Base-by-base conservation (phyloP, 352 stramenopile genomes). In the Phytopythium helicoides region DNA sequence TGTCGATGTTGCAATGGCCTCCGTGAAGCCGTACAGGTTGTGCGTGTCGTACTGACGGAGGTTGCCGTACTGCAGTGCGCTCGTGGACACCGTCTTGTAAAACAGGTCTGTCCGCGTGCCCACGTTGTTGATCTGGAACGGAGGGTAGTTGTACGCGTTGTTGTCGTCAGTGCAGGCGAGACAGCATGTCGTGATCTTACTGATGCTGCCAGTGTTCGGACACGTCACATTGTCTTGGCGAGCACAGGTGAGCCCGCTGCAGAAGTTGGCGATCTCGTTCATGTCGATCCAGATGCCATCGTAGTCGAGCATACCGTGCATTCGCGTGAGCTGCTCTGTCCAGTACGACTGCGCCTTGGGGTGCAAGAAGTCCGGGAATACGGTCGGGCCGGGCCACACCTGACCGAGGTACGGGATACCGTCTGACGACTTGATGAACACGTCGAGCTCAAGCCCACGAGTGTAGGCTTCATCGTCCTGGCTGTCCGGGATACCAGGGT, bases 211-310 rank as follows among this genome's bases (percentile, higher is more conserved):
- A n/a, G n/a, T n/a, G n/a, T n/a, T n/a, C n/a, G n/a, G n/a, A n/a
- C n/a, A n/a, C n/a, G n/a, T n/a, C n/a, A n/a, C n/a, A n/a, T n/a
- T n/a, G n/a, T n/a, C n/a, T n/a, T n/a, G n/a, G n/a, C n/a, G n/a
- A n/a, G n/a, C n/a, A n/a, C 60, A 47, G 58, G 86, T 45, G 68
- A 55, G 64, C 82, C 86, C 5, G 38, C 52, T 36, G 86, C 56
- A 26, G 82, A 94, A 92, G 60, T 87, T 91, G 14, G 79, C 74
- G 6, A 89, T 58, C 44, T 95, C 86, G 60, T 95, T 95, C 86
- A 95, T 95, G 58, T 95, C 86, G 47, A 95, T 87, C 86, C 86
- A 94, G 9, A 93, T 58, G 22, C 86, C 82, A 39, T 95, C 83
- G 36, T 76, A 89, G 1, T 45, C 31, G 15, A 77, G 38, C 9